Conservation (phyloP, 2,329 filamentous ascomycete genomes). For the Colletotrichum liriopes region DNA sequence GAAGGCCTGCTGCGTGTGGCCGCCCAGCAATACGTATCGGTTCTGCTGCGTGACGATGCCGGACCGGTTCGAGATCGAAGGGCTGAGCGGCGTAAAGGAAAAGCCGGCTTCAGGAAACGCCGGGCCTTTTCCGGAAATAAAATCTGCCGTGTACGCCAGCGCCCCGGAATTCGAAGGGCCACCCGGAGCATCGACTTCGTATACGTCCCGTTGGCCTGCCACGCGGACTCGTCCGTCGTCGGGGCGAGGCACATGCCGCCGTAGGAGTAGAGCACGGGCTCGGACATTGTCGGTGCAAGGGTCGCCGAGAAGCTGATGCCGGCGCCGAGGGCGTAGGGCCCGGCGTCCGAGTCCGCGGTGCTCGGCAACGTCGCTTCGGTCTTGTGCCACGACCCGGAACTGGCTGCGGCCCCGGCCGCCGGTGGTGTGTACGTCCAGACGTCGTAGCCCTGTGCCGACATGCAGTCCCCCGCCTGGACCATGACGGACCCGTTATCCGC, state of each 20-base stretch:
- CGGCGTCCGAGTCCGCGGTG: slow-evolving; percentile 46
- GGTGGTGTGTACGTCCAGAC: slow-evolving; percentile 79
- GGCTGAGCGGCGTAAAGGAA: slow-evolving; percentile 80
- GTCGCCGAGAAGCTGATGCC: slow-evolving; percentile 79
- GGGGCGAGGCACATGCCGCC: slow-evolving; percentile 87
- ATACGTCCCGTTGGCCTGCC: slow-evolving; percentile 82
- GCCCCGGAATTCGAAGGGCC: slow-evolving; percentile 56
- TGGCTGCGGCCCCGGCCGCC: slow-evolving; percentile 54
- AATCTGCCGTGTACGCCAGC: slow-evolving; percentile 54
- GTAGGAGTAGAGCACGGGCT: slow-evolving; percentile 79
- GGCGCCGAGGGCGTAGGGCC: slow-evolving; percentile 67
- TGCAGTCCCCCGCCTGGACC: slow-evolving; percentile 83
- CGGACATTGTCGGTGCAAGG: slow-evolving; percentile 66
- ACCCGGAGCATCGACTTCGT: slow-evolving; percentile 84
- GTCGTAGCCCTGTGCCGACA: slow-evolving; percentile 63
- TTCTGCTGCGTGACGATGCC: slow-evolving; percentile 80
- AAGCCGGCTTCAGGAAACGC: slow-evolving; percentile 84
- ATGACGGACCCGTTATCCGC: slow-evolving; percentile 79
- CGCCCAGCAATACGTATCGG: slow-evolving; percentile 86
- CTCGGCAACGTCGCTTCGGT: slow-evolving; percentile 46
- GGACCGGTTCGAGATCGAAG: slow-evolving; percentile 78
- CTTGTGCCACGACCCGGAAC: slow-evolving; percentile 61
- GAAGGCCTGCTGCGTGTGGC: slow-evolving; percentile 86
- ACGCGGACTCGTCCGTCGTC: slow-evolving; percentile 61
- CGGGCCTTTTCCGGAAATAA: slow-evolving; percentile 61